Conservation (phyloP, 331 rosid species). For the Pyrus hybrid region DNA sequence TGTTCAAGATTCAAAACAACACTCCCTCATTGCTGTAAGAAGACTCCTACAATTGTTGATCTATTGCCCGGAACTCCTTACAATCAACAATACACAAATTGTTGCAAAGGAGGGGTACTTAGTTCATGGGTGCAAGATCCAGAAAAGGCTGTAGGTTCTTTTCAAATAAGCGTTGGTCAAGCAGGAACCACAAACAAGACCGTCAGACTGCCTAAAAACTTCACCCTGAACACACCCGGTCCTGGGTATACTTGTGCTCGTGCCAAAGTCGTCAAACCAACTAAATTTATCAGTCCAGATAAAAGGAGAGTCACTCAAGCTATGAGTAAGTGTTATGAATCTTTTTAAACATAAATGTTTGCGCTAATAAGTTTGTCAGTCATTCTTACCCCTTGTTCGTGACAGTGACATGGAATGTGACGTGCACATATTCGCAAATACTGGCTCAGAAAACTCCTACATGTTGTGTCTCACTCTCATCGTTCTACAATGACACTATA, state of each 20-base stretch:
- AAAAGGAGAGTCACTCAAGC: conserved; percentile 88
- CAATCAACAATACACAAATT: conserved; percentile 69
- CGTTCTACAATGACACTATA: conserved; percentile 73
- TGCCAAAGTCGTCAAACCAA: conserved; percentile 50
- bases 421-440: conserved; percentile 82
- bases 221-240: conserved; percentile 73
- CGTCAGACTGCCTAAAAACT: conserved; percentile 56
- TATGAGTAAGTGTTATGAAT: conserved; percentile 50
- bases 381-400: conserved; percentile 10
- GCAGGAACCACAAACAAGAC: conserved; percentile 68
- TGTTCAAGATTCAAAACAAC: conserved; percentile 57
- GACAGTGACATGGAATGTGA: conserved; percentile 89
- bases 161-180: conserved; percentile 73
- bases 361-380: neutral
- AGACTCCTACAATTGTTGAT: conserved; percentile 58
- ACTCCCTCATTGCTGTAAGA: conserved; percentile 70
- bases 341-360: neutral
- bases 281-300: conserved; percentile 40
- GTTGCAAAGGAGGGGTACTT: conserved; percentile 92
- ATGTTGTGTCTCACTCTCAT: conserved; percentile 83
- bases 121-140: conserved; percentile 80
- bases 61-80: conserved; percentile 78
- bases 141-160: conserved; percentile 46
- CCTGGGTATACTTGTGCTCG: conserved; percentile 85
- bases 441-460: conserved; percentile 69